Conservation (phyloP, 2,329 filamentous ascomycete genomes). For the Chrysosporium queenslandicum region DNA sequence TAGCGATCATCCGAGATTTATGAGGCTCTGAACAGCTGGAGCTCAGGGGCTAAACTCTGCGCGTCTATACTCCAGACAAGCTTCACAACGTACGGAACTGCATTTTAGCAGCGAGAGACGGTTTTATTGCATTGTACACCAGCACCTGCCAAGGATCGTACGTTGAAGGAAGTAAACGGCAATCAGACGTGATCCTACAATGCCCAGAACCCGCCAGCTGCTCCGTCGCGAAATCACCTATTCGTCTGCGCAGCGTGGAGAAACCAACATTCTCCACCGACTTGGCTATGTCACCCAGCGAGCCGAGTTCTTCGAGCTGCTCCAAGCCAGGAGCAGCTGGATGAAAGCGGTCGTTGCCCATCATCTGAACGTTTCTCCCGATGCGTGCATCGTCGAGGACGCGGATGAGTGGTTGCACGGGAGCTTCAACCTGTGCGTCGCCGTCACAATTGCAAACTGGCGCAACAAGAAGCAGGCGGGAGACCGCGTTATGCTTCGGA, state of each 20-base stretch:
- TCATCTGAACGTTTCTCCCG: constrained; percentile 10
- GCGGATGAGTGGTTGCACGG: constrained; percentile 16
- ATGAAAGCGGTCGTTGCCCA: constrained; percentile 10
- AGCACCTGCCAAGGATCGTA: no score
- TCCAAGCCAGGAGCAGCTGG: not conserved
- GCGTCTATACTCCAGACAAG: no score
- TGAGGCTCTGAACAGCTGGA: no score
- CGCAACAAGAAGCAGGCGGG: not conserved
- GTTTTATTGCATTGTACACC: no score
- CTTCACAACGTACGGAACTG: no score
- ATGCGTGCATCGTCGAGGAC: constrained; percentile 6
- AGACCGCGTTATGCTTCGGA: constrained; percentile 5
- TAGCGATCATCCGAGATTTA: no score
- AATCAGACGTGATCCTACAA: no score
- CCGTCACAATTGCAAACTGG: constrained; percentile 9
- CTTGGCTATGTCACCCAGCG: not conserved
- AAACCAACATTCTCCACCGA: constrained; percentile 4
- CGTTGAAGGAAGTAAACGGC: no score
- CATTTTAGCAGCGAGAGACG: no score
- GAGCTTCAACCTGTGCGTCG: constrained; percentile 18
- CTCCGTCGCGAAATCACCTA: constrained; percentile 5
- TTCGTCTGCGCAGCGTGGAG: not conserved
- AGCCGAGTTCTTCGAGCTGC: constrained; percentile 6
- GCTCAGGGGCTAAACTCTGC: no score
- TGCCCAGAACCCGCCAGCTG: not conserved